Evolutionary conservation across 495 filamentous ascomycete genomes (phyloP), one percentile per base, ranked within the genome.

Genomic region (Neurospora hispaniola): DNA sequence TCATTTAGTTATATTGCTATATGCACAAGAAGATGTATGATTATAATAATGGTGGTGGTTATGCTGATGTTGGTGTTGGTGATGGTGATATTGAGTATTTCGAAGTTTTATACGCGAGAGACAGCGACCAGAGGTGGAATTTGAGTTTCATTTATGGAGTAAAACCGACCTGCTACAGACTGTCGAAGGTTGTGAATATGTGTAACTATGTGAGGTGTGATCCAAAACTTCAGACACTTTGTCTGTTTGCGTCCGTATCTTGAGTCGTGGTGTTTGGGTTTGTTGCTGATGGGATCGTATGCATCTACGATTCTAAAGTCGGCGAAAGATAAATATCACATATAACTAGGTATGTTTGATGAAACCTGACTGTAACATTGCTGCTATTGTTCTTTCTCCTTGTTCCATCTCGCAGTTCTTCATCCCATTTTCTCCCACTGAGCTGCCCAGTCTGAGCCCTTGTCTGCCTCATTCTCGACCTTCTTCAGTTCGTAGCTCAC

Each of bases 391-490:
- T 44, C 7, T n/a, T 18, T 16, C 2, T 8, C 16, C 42, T n/a
- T 44, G 3, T 0, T 9, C 12, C 42, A 16, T 42, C 42, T 42
- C 12, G 42, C 6, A 42, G 7, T n/a, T 46, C 2, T n/a, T 8
- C 16, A n/a, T n/a, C 42, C 12, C 42, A 0, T 2, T 38, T 5
- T 46, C 43, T 14, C 81, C 83, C 39, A 80, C 78, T 12, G 84
- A 86, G 85, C 84, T 7, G 76, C 84, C 4, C 82, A 85, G 74
- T 84, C 84, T 0, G 84, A 83, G 1, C 85, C 85, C 5, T 85
- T 83, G 0, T 81, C 82, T 0, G n/a, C 18, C 8, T 10, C 10
- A 0, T 7, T 20, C 18, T 54, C 46, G 2, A 27, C 5, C 20
- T 54, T 9, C 46, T 20, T 54, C 20, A 27, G 0, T 12, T n/a